A percentile compares a stretch with the other conserved stretches of the same genome.
phyloP scores from a whole-genome alignment of 2,329 filamentous ascomycete species.

The Aureobasidium uvarum region DNA sequence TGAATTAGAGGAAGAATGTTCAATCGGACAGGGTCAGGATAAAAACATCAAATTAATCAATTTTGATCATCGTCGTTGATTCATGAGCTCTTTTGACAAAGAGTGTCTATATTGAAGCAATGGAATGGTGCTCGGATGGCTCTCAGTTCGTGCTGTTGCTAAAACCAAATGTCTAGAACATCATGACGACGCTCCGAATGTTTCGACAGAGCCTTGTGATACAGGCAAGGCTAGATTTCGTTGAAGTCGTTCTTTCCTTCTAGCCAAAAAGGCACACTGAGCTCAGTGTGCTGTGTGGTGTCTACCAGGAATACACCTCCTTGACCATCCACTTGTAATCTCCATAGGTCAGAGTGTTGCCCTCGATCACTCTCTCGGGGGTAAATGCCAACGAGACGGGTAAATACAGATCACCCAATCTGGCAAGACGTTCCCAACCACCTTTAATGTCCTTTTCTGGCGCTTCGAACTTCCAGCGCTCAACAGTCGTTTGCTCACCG shows the following conservation, averaged over 20 bases:
- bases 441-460: slow-evolving; percentile 27
- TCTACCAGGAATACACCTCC: slow-evolving; percentile 34
- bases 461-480: slow-evolving; percentile 55
- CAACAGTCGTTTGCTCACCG: slow-evolving; percentile 47
- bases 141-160: no score
- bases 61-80: background rate
- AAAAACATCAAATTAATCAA: background rate
- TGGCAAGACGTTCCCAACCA: slow-evolving; percentile 42
- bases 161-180: no score
- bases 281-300: background rate
- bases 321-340: slow-evolving; percentile 43
- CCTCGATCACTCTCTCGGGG: slow-evolving; percentile 35
- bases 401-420: slow-evolving; percentile 43
- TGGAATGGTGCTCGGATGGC: no score
- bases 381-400: slow-evolving; percentile 43
- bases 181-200: no score
- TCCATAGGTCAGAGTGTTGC: slow-evolving; percentile 37
- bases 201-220: background rate
- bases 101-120: background rate
- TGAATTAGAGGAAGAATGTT: background rate
- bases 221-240: background rate
- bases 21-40: background rate
- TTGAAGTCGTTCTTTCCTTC: background rate
- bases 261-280: background rate
- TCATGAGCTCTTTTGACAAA: background rate